Conservation (phyloP, 2,329 filamentous ascomycete species). For the Cytospora paraplurivora region DNA sequence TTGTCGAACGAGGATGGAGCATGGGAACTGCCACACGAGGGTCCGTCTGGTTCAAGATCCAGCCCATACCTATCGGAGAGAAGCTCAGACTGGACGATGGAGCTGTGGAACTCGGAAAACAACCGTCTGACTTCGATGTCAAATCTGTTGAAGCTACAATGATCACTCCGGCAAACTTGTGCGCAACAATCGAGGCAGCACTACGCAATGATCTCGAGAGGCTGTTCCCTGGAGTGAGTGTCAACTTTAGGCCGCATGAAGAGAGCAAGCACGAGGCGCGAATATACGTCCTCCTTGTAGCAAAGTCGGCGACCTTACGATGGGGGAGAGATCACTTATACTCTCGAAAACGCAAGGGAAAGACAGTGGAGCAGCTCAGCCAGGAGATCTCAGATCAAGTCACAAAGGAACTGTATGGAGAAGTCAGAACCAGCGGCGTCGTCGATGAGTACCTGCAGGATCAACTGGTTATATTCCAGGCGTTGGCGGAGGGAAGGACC, state of each 20-base stretch:
- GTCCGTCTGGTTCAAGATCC: slow-evolving; percentile 48
- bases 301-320: slow-evolving; percentile 48
- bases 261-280: slow-evolving; percentile 54
- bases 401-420: slow-evolving; percentile 47
- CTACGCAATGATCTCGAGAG: slow-evolving; percentile 44
- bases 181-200: slow-evolving; percentile 43
- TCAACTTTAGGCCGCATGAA: slow-evolving; percentile 50
- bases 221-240: slow-evolving; percentile 47
- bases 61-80: slow-evolving; percentile 40
- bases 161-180: slow-evolving; percentile 50
- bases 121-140: slow-evolving; percentile 40
- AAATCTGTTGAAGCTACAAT: slow-evolving; percentile 53
- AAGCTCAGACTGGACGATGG: slow-evolving; percentile 41
- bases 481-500: slow-evolving; percentile 55
- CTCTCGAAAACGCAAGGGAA: slow-evolving; percentile 26
- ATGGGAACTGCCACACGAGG: slow-evolving; percentile 44
- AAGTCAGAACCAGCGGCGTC: slow-evolving; percentile 47
- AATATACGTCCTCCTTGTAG: slow-evolving; percentile 60
- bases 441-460: slow-evolving; percentile 63
- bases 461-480: slow-evolving; percentile 63
- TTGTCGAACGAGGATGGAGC: slow-evolving; percentile 55
- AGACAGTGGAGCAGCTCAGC: slow-evolving; percentile 35
- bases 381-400: slow-evolving; percentile 48
- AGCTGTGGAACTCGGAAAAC: not conserved
- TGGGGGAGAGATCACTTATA: slow-evolving; percentile 54